Conservation (phyloP, 805 yeast genomes). For the Nakazawaea peltata region DNA sequence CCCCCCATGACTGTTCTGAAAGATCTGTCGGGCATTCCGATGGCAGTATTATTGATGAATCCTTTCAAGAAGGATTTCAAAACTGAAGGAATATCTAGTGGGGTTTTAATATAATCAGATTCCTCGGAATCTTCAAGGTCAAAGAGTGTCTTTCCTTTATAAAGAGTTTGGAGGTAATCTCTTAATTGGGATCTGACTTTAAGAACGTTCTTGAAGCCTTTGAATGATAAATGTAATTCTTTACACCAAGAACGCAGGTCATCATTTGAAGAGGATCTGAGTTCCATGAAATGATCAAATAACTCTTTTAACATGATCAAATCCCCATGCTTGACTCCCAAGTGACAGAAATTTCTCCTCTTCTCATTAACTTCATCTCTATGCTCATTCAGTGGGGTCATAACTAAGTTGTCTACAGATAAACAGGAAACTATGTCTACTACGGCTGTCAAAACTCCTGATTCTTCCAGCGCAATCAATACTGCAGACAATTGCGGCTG, state of each 20-base stretch:
- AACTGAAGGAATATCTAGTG: slow-evolving; percentile 47
- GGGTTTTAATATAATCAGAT: slow-evolving; percentile 14
- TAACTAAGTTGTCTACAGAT: slow-evolving; percentile 80
- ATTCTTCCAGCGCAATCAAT: slow-evolving; percentile 57
- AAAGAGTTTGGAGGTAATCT: slow-evolving; percentile 52
- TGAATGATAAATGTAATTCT: slow-evolving; percentile 63
- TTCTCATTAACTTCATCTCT: slow-evolving; percentile 80
- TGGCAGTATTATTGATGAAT: slow-evolving; percentile 80
- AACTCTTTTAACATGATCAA: slow-evolving; percentile 74
- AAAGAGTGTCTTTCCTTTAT: no score
- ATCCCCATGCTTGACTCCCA: slow-evolving; percentile 77
- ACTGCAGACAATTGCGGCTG: slow-evolving; percentile 92
- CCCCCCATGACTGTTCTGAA: slow-evolving; percentile 81
- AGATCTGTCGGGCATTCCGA: slow-evolving; percentile 91
- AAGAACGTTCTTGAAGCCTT: slow-evolving; percentile 73
- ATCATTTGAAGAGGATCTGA: slow-evolving; percentile 27
- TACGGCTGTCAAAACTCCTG: slow-evolving; percentile 48
- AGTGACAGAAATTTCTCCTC: slow-evolving; percentile 59
- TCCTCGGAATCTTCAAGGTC: slow-evolving; percentile 21
- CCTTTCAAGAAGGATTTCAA: slow-evolving; percentile 80
- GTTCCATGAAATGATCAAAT: slow-evolving; percentile 42
- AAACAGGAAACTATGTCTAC: slow-evolving; percentile 88
- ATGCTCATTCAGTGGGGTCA: slow-evolving; percentile 71
- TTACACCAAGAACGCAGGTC: slow-evolving; percentile 81
- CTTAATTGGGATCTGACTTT: slow-evolving; percentile 70